Base-by-base conservation (phyloP, 2,329 filamentous ascomycete species). In the Tolypocladium nubicola region DNA sequence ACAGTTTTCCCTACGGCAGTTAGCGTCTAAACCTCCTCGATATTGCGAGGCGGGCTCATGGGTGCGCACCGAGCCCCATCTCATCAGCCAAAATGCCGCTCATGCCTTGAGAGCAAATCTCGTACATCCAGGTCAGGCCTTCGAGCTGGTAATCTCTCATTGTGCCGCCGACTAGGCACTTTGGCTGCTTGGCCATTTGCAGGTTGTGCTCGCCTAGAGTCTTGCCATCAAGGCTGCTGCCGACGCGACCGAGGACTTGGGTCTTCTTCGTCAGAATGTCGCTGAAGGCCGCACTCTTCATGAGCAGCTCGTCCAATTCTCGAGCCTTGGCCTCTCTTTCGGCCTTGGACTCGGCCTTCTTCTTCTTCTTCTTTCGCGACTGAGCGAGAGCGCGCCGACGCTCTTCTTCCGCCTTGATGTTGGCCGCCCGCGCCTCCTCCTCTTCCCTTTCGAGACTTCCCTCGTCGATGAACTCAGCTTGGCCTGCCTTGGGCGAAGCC, bases 131-230 rank as follows among this genome's bases (percentile, higher is more conserved):
- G 0, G 96, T 95, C 1, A 99, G 72, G 0, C 94, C 94, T 68
- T 97, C 93, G 0, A 99, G 75, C 65, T 99, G 94, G 67, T 99
- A 99, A 61, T 89, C 88, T 21, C 92, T 81, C 93, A 99, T 97
- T 4, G 86, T 87, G 1, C 94, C 94, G 6, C 90, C 90, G 0
- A 87, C 85, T 64, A 99, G 85, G 58, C 91, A 84, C 61, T 87
- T 85, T 0, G 94, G 94, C 68, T 99, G 94, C 60, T 88, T 80
- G 0, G 92, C 93, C 69, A 95, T 90, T 57, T 85, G 80, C 19
- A 97, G 72, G 56, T 91, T 80, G 56, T 85, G 83, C 60, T 85
- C 82, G 7, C 82, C 81, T 0, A 86, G 70, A 0, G 79, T 74
- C 63, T 84, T 79, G 14, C 83, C 83, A 58, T 85, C 81, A 2